Evolutionary conservation across 2,329 filamentous ascomycete species (phyloP), one percentile per base, ranked within the genome.

Genomic region (Diaporthe ilicicola): DNA sequence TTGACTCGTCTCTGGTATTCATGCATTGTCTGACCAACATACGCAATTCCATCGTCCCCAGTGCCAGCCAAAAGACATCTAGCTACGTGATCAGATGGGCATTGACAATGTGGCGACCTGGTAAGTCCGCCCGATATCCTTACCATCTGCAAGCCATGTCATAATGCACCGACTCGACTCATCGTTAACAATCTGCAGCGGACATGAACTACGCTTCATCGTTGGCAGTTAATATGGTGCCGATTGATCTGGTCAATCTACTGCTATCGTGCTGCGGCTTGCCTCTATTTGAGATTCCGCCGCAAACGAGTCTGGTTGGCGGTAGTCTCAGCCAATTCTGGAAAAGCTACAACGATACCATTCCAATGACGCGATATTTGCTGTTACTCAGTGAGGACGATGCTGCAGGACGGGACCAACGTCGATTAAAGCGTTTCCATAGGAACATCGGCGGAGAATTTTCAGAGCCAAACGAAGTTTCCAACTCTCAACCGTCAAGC

Each of bases 21-120:
- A 93, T 97, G 89, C 84, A 88, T 19, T 88, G 88, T 68, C 80
- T 97, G 51, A 84, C 96, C 44, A 87, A 90, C 69, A 83, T 90
- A 50, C 89, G 90, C 66, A 90, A 92, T 74, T 86, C 88, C 34
- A 88, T 91, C 76, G 89, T 92, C 54, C 92, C 93, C 1, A 91
- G 89, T 70, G 88, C 89, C 44, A 93, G 89, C 74, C 88, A 91
- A 74, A 85, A 86, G 48, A 92, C 91, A 4, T 91, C 90, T 46
- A 92, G 90, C 74, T 89, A 93, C 76, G 87, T 96, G 44, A 88
- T 96, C 69, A 87, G 90, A 75, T 99, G 96, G 96, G 80, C 96
- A 1, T 91, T 94, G 75, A 88, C 90, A 42, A 91, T 88, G 76
- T 99, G 95, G 94, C 91, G 90, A 74, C 92, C 94, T 74, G 91